Base-by-base conservation (phyloP, 768 basidiomycete genomes). In the Tephrocybe sp. region DNA sequence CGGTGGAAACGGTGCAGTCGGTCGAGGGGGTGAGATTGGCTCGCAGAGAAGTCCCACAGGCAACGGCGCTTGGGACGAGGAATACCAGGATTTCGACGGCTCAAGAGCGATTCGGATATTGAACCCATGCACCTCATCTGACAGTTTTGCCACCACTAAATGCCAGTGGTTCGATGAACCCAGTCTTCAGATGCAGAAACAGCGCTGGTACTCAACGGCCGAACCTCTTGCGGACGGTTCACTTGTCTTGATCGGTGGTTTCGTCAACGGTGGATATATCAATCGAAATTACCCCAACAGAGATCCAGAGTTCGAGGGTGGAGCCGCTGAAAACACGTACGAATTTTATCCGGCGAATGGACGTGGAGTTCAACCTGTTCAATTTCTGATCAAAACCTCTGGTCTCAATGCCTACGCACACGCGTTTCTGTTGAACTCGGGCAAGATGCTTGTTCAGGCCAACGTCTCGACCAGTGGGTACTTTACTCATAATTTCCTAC, bases 21-120 rank as follows among this genome's bases (percentile, higher is more conserved):
- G 81, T 8, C 78, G 77, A 1, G 80, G 82, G 13, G 88, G 87
- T 29, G 70, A 70, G 44, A 72, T 80, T 21, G 79, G 83, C 24
- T 78, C 79, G 0, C 73, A 76, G 41, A 57, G 61, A 16, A 77
- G 79, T 54, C 70, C 74, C 2, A 68, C 60, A 19, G 75, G 71
- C 1, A 75, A 64, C 50, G 81, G 76, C 12, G 61, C 69, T 1
- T 89, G 72, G 69, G 88, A 89, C 60, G 68, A 83, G 33, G 72
- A 70, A 11, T 94, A 91, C 65, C 70, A 83, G 50, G 86, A 95
- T 64, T 90, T 82, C 53, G 91, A 93, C 61, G 93, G 94, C 45
- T 76, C 80, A n/a, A 82, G 77, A 49, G 74, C 87, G 21, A 91
- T 95, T 61, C 88, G 93, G 47, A 71, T 94, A 61, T 75, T 97